A percentile compares a stretch with the other conserved stretches of the same genome.
These are phyloP conservation scores for Cubamyces lactineus DNA, from an alignment of 768 basidiomycete species.

Conservation along the genomic window DNA sequence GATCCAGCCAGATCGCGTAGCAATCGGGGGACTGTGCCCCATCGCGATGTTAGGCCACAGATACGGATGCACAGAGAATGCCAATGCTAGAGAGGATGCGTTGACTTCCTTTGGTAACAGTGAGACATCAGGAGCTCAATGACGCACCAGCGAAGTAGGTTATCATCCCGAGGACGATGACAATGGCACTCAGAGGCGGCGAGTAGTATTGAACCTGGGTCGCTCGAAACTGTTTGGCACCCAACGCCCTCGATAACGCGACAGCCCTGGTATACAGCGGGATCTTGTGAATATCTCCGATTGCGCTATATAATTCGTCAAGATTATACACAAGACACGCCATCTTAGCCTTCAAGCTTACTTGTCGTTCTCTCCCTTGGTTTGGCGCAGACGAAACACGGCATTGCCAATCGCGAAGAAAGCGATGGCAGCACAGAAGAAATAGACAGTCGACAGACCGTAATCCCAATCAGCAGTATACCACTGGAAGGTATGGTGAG, in stretches of 20 bases:
- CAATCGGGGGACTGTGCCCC: conserved; percentile 38
- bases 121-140: too few relatives aligned
- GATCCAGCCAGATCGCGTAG: conserved; percentile 39
- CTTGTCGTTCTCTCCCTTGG: not conserved
- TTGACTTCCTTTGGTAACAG: not conserved
- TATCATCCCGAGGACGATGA: conserved; percentile 31
- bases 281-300: not conserved
- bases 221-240: conserved; percentile 32
- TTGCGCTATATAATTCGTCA: not conserved
- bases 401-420: not conserved
- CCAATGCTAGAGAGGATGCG: conserved; percentile 22
- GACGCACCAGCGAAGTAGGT: conserved; percentile 31
- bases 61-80: conserved; percentile 34
- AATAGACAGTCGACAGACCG: conserved; percentile 34
- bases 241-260: conserved; percentile 28
- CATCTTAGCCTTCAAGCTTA: not conserved
- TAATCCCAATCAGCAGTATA: conserved; percentile 40
- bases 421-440: conserved; percentile 36
- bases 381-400: not conserved
- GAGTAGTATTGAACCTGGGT: conserved; percentile 32
- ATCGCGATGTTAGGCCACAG: conserved; percentile 37
- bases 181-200: conserved; percentile 35
- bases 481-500: conserved; percentile 26
- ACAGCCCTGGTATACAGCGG: conserved; percentile 24
- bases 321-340: not conserved